phyloP scores from a whole-genome alignment of 2,329 filamentous ascomycete genomes.

The Tolypocladium sp. region DNA sequence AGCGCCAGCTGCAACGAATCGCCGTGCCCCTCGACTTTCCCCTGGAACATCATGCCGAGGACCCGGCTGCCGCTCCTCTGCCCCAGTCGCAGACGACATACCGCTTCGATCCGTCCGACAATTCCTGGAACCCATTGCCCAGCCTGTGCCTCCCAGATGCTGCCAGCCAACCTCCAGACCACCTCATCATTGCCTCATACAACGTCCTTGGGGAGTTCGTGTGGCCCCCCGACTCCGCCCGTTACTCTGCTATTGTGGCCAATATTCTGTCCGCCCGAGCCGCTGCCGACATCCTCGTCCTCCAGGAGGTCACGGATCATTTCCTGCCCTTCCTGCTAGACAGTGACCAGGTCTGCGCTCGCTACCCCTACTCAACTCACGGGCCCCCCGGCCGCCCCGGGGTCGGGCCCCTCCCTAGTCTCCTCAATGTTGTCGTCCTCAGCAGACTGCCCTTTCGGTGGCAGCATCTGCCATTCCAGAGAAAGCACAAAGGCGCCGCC shows the following conservation, averaged over 20 bases:
- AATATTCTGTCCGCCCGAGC: conserved; percentile 34
- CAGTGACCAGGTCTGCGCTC: conserved; percentile 30
- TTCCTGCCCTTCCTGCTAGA: conserved; percentile 48
- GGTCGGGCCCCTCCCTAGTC: conserved; percentile 46
- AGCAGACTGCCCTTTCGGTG: conserved; percentile 47
- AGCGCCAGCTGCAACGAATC: neutral
- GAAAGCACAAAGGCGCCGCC: conserved; percentile 49
- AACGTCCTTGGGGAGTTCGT: conserved; percentile 44
- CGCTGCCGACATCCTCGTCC: conserved; percentile 36
- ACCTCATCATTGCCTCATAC: conserved; percentile 37
- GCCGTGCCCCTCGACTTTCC: neutral
- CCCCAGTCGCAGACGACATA: neutral
- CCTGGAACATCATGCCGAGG: neutral
- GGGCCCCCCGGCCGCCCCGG: conserved; percentile 35
- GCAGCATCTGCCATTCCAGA: conserved; percentile 41
- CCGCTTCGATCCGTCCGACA: neutral
- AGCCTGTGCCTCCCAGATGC: neutral
- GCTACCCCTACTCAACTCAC: conserved; percentile 49
- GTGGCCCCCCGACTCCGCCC: conserved; percentile 30
- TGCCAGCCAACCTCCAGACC: neutral
- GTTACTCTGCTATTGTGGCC: conserved; percentile 32
- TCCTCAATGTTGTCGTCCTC: conserved; percentile 52
- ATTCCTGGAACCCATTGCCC: neutral
- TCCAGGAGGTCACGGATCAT: conserved; percentile 58
- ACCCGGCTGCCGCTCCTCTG: neutral